Evolutionary conservation across 805 yeast species (phyloP), one percentile per base, ranked within the genome.

Genomic region (Yamadazyma endophytica): DNA sequence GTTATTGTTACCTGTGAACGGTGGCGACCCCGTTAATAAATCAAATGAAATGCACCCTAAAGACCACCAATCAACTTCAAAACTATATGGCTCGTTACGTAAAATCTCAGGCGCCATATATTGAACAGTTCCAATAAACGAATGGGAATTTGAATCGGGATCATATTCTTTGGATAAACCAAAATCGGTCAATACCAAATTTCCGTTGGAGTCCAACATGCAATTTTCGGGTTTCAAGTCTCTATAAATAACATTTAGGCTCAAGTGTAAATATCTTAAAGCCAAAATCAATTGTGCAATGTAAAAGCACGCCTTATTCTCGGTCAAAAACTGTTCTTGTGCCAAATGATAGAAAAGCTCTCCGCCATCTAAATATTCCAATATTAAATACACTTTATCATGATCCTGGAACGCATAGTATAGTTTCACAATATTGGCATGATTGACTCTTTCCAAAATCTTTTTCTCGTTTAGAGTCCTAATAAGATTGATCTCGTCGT

Each of bases 41-140:
- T 66, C 72, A 45, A 42, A 66, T 0, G 67, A 55, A 14, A 66
- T 68, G 33, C 70, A 63, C 2, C 72, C 72, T 31, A 66, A 47
- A 28, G 68, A 64, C 72, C 72, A 66, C 72, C 72, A 66, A 42
- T 66, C 72, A 4, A 65, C 72, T 3, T 58, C 50, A 37, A 56
- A 66, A 32, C 61, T 65, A 33, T 66, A 65, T 3, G 54, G 47
- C 16, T 64, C 65, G 12, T 68, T 68, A 28, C 50, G 51, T 21
- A 66, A 45, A n/a, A 66, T 58, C 37, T 66, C 72, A 2, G 72
- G 72, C 0, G 72, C 72, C 72, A 66, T 66, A 42, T 66, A 66
- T 42, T 65, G 69, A 2, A 68, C 61, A 1, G 72, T 66, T 6
- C 72, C 72, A 12, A 64, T 65, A 43, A 65, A 62, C 8, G 68